Conservation (phyloP, 495 filamentous ascomycete species). For the Cercophora newfieldiana region DNA sequence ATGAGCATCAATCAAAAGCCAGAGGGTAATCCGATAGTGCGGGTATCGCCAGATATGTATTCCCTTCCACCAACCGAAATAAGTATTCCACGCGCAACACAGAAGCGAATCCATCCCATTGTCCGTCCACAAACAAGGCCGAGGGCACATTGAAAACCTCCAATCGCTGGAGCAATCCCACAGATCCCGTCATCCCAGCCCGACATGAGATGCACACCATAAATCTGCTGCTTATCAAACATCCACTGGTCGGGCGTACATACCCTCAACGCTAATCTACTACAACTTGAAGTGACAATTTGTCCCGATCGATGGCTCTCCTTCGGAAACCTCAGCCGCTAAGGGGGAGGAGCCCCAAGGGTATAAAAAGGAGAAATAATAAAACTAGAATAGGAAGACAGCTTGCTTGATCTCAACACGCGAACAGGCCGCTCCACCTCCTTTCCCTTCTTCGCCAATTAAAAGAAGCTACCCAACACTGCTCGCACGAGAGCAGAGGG, state of each 20-base stretch:
- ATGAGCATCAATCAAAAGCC: neutral
- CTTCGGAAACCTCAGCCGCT: neutral
- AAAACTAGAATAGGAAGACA: neutral
- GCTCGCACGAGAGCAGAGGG: neutral
- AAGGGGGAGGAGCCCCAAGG: conserved; percentile 6
- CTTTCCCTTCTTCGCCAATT: neutral
- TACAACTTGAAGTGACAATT: neutral
- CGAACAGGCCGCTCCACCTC: neutral
- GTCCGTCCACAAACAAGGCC: neutral
- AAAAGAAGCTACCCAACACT: conserved; percentile 2
- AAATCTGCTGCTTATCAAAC: neutral
- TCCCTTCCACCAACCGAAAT: neutral
- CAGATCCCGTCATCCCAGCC: neutral
- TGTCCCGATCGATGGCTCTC: neutral
- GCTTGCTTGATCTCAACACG: neutral
- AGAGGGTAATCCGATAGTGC: neutral
- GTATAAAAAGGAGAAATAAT: conserved; percentile 8
- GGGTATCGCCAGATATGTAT: neutral
- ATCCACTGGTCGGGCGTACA: neutral
- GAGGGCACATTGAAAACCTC: neutral
- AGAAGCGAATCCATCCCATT: conserved; percentile 2
- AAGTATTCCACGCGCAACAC: neutral
- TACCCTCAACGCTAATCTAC: neutral
- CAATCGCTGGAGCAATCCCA: neutral
- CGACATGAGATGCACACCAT: neutral